phyloP scores from a whole-genome alignment of 1,284 basidiomycete genomes.

The Cutaneotrichosporon spelunceum region DNA sequence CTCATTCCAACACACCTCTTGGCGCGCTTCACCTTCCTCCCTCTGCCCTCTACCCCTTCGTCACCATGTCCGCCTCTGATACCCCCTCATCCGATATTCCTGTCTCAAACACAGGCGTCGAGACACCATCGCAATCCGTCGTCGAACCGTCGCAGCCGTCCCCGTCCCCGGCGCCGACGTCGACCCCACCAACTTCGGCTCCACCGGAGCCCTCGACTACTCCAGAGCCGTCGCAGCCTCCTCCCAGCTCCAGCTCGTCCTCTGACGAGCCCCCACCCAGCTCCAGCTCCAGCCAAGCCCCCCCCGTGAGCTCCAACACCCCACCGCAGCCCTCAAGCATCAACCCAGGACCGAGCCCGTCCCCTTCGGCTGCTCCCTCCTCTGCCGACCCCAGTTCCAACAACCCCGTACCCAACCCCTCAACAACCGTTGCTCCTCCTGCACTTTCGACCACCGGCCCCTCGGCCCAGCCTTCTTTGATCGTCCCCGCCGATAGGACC shows the following conservation, averaged over 20 bases:
- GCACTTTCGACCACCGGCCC: neutral
- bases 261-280: neutral
- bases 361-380: neutral
- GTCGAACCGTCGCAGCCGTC: neutral
- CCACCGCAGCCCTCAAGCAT: neutral
- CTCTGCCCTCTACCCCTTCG: neutral
- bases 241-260: neutral
- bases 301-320: neutral
- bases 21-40: neutral
- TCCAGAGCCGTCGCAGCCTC: neutral
- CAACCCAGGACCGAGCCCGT: neutral
- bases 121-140: neutral
- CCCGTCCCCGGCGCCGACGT: neutral
- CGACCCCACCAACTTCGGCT: neutral
- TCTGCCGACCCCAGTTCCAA: neutral
- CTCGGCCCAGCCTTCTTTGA: neutral
- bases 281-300: neutral
- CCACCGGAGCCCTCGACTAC: neutral
- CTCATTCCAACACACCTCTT: neutral
- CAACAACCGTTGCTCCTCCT: neutral
- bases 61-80: neutral
- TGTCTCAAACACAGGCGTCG: neutral
- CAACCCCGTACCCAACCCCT: neutral
- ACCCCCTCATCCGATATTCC: neutral
- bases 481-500: neutral